A percentile compares a stretch with the other conserved stretches of the same genome.
Evolutionary conservation across 2,329 filamentous ascomycete species (phyloP).

Genomic region (Mycocentrospora acerina): DNA sequence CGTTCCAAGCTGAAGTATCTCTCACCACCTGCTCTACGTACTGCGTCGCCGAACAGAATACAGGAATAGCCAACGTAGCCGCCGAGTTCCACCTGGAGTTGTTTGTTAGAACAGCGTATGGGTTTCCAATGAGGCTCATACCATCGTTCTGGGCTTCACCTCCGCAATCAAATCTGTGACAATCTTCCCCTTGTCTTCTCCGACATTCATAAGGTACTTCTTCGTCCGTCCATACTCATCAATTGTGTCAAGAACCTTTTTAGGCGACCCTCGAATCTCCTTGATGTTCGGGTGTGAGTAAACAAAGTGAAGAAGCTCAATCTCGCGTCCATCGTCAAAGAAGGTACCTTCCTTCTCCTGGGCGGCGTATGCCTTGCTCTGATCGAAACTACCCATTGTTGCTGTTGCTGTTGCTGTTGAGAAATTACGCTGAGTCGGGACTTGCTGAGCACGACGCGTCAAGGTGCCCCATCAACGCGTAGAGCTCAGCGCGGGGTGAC

Average conservation of each 20-base stretch:
- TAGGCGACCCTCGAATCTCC: conserved; percentile 64
- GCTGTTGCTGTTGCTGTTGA: conserved; percentile 11
- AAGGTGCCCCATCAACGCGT: conserved; percentile 27
- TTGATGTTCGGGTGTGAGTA: conserved; percentile 63
- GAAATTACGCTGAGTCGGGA: conserved; percentile 9
- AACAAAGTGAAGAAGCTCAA: conserved; percentile 70
- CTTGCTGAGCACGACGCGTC: conserved; percentile 23
- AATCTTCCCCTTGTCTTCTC: conserved; percentile 71
- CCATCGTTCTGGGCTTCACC: conserved; percentile 67
- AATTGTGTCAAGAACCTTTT: conserved; percentile 66
- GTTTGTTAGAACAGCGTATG: conserved; percentile 5
- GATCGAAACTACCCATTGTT: conserved; percentile 38
- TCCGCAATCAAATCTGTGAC: conserved; percentile 68
- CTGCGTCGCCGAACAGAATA: conserved; percentile 70
- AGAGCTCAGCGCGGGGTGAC: conserved; percentile 24
- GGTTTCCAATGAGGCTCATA: conserved; percentile 22
- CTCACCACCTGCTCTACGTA: conserved; percentile 64
- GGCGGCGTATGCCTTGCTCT: conserved; percentile 50
- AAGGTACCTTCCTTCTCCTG: conserved; percentile 48
- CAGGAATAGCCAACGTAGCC: conserved; percentile 82
- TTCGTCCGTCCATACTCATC: conserved; percentile 67
- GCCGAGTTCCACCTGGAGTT: conserved; percentile 66
- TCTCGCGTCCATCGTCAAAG: conserved; percentile 71
- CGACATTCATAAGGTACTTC: conserved; percentile 80
- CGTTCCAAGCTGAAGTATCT: conserved; percentile 72